phyloP scores from a whole-genome alignment of 1,139 yeast species.

The Saccharomyces hybrid region DNA sequence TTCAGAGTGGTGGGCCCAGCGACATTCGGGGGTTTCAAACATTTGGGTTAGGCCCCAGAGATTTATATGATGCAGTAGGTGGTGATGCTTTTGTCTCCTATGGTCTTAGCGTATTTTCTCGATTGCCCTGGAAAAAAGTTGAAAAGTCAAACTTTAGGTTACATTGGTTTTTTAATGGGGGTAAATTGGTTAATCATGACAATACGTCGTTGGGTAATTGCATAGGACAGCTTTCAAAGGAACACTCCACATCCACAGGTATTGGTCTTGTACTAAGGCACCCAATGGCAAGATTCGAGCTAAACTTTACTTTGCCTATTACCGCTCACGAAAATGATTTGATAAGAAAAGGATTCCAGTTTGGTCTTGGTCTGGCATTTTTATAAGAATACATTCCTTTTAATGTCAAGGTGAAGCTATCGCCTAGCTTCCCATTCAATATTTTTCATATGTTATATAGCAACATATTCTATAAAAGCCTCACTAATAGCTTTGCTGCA shows the following conservation, averaged over 20 bases:
- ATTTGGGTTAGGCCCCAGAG: slow-evolving; percentile 85
- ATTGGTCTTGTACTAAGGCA: slow-evolving; percentile 75
- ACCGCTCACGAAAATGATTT: slow-evolving; percentile 58
- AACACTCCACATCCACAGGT: slow-evolving; percentile 58
- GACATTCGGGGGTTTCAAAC: slow-evolving; percentile 30
- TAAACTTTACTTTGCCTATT: slow-evolving; percentile 77
- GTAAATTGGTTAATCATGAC: slow-evolving; percentile 48
- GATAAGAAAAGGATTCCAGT: slow-evolving; percentile 79
- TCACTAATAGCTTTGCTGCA: not conserved
- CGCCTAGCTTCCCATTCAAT: no score
- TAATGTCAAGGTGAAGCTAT: not conserved
- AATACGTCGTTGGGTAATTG: slow-evolving; percentile 21
- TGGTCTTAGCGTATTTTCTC: slow-evolving; percentile 62
- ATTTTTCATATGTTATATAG: not conserved
- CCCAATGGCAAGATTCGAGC: slow-evolving; percentile 86
- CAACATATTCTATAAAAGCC: not conserved
- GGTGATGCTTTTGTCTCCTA: slow-evolving; percentile 71
- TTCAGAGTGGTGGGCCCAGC: slow-evolving; percentile 48
- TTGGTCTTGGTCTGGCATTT: slow-evolving; percentile 85
- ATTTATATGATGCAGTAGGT: slow-evolving; percentile 49
- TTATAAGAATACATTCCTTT: slow-evolving; percentile 42
- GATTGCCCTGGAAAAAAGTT: slow-evolving; percentile 49
- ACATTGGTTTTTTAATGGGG: slow-evolving; percentile 68
- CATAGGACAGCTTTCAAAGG: slow-evolving; percentile 30
- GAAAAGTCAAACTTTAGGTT: slow-evolving; percentile 56